phyloP scores from a whole-genome alignment of 208 protist species.

The Crithidia sp. region DNA sequence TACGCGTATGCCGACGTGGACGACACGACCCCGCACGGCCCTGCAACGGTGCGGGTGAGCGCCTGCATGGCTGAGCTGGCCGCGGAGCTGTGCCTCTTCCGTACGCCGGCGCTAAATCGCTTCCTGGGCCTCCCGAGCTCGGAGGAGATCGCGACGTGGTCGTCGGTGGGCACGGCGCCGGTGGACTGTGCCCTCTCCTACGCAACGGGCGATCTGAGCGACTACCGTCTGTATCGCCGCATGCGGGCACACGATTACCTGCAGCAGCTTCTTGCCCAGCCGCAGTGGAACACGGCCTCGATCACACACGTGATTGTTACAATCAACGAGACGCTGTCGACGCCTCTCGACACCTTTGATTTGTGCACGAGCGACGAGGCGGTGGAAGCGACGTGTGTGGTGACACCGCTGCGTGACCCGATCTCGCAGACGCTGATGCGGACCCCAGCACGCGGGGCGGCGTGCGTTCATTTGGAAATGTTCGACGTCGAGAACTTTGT shows the following conservation, averaged over 20 bases:
- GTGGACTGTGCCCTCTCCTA: constrained; percentile 44
- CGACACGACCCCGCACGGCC: constrained; percentile 17
- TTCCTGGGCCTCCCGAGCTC: background rate
- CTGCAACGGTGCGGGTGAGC: constrained; percentile 13
- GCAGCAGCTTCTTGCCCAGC: constrained; percentile 36
- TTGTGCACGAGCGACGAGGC: constrained; percentile 25
- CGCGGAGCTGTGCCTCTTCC: constrained; percentile 23
- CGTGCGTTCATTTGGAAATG: constrained; percentile 71
- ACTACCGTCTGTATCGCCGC: constrained; percentile 42
- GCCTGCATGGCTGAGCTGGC: constrained; percentile 34
- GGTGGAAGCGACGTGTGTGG: constrained; percentile 42
- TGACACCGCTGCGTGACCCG: constrained; percentile 66
- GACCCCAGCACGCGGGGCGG: constrained; percentile 56
- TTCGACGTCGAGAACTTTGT: constrained; percentile 84
- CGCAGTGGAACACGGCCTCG: constrained; percentile 31
- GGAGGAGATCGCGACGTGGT: constrained; percentile 7
- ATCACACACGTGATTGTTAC: constrained; percentile 32
- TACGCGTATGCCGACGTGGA: constrained; percentile 37
- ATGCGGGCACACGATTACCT: constrained; percentile 40
- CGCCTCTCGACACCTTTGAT: constrained; percentile 17
- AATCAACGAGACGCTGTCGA: constrained; percentile 25
- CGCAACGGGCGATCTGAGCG: constrained; percentile 53
- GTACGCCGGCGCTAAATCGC: constrained; percentile 22
- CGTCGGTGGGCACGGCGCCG: constrained; percentile 8
- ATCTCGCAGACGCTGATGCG: constrained; percentile 58